Conservation (phyloP, 148 eudicot genomes). For the Arbutus unedo region DNA sequence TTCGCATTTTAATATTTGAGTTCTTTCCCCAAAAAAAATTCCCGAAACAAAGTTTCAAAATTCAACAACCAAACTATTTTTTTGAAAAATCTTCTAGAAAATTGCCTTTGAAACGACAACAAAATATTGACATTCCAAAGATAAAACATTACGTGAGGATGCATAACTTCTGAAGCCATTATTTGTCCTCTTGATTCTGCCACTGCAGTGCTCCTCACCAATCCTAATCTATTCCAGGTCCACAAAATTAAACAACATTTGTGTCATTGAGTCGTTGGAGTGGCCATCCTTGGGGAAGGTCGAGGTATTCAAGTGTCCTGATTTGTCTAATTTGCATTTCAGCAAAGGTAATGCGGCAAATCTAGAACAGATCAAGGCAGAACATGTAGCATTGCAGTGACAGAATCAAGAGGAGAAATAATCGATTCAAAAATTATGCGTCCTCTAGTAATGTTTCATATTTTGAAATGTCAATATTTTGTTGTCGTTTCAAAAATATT, state of each 20-base stretch:
- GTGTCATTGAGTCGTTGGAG: neutral
- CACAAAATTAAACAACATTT: slow-evolving; percentile 5
- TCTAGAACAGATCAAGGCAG: neutral
- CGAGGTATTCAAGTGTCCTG: neutral
- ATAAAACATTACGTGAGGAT: neutral
- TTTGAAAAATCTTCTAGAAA: too few species aligned
- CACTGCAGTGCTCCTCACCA: slow-evolving; percentile 4
- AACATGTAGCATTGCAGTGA: neutral
- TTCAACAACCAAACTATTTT: too few species aligned
- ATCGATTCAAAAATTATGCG: neutral
- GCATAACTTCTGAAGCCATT: neutral
- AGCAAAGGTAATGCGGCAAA: too few species aligned
- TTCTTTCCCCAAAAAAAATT: too few species aligned
- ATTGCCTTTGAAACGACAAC: neutral
- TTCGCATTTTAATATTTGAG: too few species aligned
- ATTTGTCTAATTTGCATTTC: neutral
- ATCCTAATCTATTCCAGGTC: neutral
- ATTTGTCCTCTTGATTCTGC: neutral
- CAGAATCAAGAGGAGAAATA: neutral
- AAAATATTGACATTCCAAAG: neutral
- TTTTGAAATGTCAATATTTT: neutral
- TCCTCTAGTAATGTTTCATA: neutral
- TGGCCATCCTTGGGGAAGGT: slow-evolving; percentile 16
- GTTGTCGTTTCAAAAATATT: neutral
- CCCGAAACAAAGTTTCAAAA: too few species aligned